Evolutionary conservation across 176 grass and related monocot genomes (phyloP).

Genomic region (Bromus sterilis): DNA sequence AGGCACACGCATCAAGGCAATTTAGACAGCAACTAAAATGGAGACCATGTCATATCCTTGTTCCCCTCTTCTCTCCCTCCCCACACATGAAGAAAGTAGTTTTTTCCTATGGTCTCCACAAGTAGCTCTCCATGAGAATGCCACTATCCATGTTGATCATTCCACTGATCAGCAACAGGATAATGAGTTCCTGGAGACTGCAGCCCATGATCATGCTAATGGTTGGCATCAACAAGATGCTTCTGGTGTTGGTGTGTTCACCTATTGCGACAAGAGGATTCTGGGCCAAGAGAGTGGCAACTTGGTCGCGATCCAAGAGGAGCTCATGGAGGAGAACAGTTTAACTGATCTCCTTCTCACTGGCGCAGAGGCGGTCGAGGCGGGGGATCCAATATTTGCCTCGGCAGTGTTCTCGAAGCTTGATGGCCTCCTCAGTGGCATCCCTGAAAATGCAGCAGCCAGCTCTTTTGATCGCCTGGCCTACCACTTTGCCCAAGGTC

Average conservation of each 20-base stretch:
- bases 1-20: neutral
- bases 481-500: slow-evolving; percentile 35
- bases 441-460: neutral
- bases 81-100: slow-evolving; percentile 24
- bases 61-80: slow-evolving; percentile 30
- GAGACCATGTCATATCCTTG: slow-evolving; percentile 36
- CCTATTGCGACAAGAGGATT: neutral
- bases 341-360: slow-evolving; percentile 44
- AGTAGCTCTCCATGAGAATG: neutral
- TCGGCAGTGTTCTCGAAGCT: slow-evolving; percentile 28
- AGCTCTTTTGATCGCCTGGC: slow-evolving; percentile 27
- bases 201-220: neutral
- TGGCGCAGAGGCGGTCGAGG: slow-evolving; percentile 40
- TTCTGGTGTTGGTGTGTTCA: neutral
- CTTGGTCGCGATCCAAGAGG: slow-evolving; percentile 37
- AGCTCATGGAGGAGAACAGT: slow-evolving; percentile 49
- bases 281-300: slow-evolving; percentile 16
- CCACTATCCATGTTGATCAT: slow-evolving; percentile 8
- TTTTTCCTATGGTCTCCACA: slow-evolving; percentile 25
- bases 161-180: slow-evolving; percentile 4
- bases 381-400: slow-evolving; percentile 31
- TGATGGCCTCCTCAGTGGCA: neutral
- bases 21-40: slow-evolving; percentile 32
- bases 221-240: slow-evolving; percentile 10
- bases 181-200: slow-evolving; percentile 1